Base-by-base conservation (phyloP, 768 basidiomycete genomes). In the Crassisporium funariophilum region DNA sequence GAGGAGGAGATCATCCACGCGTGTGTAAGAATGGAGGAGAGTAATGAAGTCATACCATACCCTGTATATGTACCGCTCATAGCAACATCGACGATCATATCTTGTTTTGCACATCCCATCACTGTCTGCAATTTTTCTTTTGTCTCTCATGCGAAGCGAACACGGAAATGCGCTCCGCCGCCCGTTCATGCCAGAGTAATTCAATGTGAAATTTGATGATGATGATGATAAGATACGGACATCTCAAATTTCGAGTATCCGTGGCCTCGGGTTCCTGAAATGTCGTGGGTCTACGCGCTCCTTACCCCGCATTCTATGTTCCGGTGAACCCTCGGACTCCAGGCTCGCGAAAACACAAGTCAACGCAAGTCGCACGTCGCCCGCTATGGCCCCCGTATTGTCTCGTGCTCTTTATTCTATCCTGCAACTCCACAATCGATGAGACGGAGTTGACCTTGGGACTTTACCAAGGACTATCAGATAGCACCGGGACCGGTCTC, bases 41-140 rank as follows among this genome's bases (percentile, higher is more conserved):
- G 50, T 58, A 60, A 65, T 64, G 60, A 67, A 65, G 61, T 66
- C 65, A 68, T 67, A 63, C 59, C 58, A 57, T 63, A n/a, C 53
- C 53, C 50, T 67, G 65, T 69, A 66, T 57, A 61, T 60, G 59
- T 63, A 63, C 47, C 44, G 41, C 49, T 47, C 57, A n/a, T 62
- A 58, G 56, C 58, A 57, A 57, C 60, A 52, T n/a, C n/a, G n/a
- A 49, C 55, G 49, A 61, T 61, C 51, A 49, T 56, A 57, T 59
- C 51, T 56, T 57, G 52, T 41, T 60, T 60, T 57, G 53, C 46
- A 49, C 51, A 35, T 37, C 50, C 48, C 46, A 57, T 56, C 45
- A n/a, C 41, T 44, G 17, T 23, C 47, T 44, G 31, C 36, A 44
- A 46, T 46, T 54, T 59, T 44, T 54, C 51, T 55, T 25, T 27